phyloP scores from a whole-genome alignment of 1,284 basidiomycete species.

The Polyporus tsugae region DNA sequence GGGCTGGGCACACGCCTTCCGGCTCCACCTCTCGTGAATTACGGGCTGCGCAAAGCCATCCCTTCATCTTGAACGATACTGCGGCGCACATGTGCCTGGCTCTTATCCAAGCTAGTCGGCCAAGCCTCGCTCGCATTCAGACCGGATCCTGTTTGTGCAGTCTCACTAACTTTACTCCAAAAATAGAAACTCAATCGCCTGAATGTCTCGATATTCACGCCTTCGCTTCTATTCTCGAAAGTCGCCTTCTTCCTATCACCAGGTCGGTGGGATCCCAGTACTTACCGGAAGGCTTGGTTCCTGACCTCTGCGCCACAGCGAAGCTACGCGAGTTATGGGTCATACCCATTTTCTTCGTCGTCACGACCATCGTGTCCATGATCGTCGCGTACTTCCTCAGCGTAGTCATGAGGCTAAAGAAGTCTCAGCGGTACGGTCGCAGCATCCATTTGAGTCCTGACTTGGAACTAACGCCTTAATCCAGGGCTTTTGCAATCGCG shows the following conservation, averaged over 20 bases:
- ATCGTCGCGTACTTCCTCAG: constrained; percentile 59
- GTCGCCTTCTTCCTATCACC: constrained; percentile 85
- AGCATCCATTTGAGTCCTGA: constrained; percentile 9
- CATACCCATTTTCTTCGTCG: constrained; percentile 83
- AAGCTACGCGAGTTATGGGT: constrained; percentile 92
- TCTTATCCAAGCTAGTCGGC: background rate
- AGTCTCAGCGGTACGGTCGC: constrained; percentile 64
- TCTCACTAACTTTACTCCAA: background rate
- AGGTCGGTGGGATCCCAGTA: constrained; percentile 47
- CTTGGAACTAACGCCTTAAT: background rate
- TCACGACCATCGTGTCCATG: constrained; percentile 76
- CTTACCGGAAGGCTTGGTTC: background rate
- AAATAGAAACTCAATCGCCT: constrained; percentile 77
- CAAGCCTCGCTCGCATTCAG: constrained; percentile 6
- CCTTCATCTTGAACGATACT: background rate
- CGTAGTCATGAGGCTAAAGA: constrained; percentile 59
- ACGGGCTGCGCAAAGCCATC: background rate
- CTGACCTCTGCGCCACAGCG: constrained; percentile 48
- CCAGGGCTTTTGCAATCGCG: constrained; percentile 84
- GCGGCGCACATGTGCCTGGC: background rate
- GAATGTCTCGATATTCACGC: constrained; percentile 92
- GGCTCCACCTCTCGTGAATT: background rate
- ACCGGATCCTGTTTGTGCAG: background rate
- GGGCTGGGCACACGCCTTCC: background rate
- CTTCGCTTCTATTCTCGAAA: constrained; percentile 92